Evolutionary conservation across 306 rosid species (phyloP).

Genomic region (Arachis stenosperma): DNA sequence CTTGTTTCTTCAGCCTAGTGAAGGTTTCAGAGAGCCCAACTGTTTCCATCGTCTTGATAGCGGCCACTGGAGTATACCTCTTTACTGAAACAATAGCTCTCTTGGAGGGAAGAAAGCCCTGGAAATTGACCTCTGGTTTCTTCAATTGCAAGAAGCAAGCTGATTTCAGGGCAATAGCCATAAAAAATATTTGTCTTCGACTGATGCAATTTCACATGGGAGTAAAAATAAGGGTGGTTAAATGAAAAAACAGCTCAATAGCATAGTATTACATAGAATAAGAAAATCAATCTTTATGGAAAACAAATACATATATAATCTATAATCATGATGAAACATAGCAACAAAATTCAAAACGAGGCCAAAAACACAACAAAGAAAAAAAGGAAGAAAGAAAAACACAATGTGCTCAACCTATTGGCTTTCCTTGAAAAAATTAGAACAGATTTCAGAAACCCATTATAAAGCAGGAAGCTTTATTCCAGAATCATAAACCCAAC

Average conservation of each 20-base stretch:
- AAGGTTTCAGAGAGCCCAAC: slow-evolving; percentile 80
- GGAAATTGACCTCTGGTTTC: slow-evolving; percentile 48
- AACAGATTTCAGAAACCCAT: slow-evolving; percentile 26
- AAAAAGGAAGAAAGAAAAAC: background rate
- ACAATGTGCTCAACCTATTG: background rate
- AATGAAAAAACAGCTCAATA: slow-evolving; percentile 18
- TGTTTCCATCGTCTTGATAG: slow-evolving; percentile 51
- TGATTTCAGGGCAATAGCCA: slow-evolving; percentile 66
- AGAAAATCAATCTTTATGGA: slow-evolving; percentile 1
- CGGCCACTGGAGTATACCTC: slow-evolving; percentile 61
- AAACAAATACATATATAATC: background rate
- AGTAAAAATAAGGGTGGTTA: slow-evolving; percentile 18
- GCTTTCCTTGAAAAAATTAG: slow-evolving; percentile 6
- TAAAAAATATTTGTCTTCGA: slow-evolving; percentile 34
- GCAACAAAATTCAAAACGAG: slow-evolving; percentile 1
- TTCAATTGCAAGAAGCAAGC: slow-evolving; percentile 56
- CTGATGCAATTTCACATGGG: slow-evolving; percentile 28
- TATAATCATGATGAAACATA: background rate
- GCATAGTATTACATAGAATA: background rate
- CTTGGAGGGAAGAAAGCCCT: slow-evolving; percentile 37
- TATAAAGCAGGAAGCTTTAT: slow-evolving; percentile 7
- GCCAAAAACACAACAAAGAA: slow-evolving; percentile 7
- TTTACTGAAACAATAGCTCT: slow-evolving; percentile 38
- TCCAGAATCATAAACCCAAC: slow-evolving; percentile 1
- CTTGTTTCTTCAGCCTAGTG: slow-evolving; percentile 58